Percentiles rank a stretch among this genome's conserved stretches.
Evolutionary conservation across 306 rosid genomes (phyloP).

Genomic region (Castanopsis chinensis): DNA sequence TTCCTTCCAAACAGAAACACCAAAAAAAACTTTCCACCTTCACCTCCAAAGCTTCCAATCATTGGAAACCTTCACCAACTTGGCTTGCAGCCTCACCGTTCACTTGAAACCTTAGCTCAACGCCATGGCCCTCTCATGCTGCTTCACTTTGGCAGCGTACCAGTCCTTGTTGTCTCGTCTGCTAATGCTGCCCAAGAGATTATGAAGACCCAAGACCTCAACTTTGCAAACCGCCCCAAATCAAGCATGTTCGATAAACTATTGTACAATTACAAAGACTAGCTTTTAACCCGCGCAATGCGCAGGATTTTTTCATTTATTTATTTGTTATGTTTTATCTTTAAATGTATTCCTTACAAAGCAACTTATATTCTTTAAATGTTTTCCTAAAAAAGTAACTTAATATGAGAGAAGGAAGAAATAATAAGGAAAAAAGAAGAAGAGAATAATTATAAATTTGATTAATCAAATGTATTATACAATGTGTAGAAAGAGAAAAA

Average conservation of each 20-base stretch:
- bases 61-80: constrained; percentile 47
- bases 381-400: too few species aligned
- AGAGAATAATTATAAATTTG: too few species aligned
- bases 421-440: too few species aligned
- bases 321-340: too few species aligned
- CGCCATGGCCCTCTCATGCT: constrained; percentile 47
- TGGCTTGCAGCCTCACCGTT: constrained; percentile 34
- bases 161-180: constrained; percentile 41
- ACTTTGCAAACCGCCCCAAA: constrained; percentile 29
- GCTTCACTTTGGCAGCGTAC: constrained; percentile 40
- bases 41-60: constrained; percentile 51
- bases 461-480: too few species aligned
- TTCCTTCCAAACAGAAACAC: not conserved
- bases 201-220: constrained; percentile 47
- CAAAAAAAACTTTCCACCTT: constrained; percentile 29
- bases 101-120: constrained; percentile 31
- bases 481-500: too few species aligned
- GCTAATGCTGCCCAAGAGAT: constrained; percentile 38
- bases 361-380: too few species aligned
- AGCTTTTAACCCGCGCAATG: too few species aligned
- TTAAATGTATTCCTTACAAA: too few species aligned
- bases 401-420: too few species aligned
- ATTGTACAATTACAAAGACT: too few species aligned
- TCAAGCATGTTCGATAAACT: constrained; percentile 12
- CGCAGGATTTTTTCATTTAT: too few species aligned